These are phyloP conservation scores for Flaveria ramosissima DNA, from an alignment of 129 eudicot species.

Conservation along the genomic window DNA sequence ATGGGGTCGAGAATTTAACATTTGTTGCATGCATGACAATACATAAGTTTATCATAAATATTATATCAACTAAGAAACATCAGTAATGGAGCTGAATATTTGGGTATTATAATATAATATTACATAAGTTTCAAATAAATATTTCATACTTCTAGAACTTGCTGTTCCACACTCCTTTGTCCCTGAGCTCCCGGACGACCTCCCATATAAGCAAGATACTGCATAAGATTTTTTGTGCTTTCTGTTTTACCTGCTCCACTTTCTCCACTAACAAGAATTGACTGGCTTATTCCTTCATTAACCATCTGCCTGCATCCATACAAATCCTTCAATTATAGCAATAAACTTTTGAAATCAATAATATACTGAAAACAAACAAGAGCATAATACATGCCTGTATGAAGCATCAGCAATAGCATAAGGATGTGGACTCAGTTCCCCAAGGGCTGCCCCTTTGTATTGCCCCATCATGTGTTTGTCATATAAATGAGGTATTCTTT, in stretches of 20 bases:
- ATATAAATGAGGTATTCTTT: conserved; percentile 81
- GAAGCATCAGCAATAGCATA: conserved; percentile 93
- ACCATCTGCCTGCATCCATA: conserved; percentile 73
- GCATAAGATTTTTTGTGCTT: conserved; percentile 91
- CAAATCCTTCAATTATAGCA: conserved; percentile 4
- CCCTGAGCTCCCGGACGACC: conserved; percentile 59
- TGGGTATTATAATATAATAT: neutral
- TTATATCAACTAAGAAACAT: neutral
- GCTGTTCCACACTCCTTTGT: conserved; percentile 79
- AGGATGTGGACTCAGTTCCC: conserved; percentile 92
- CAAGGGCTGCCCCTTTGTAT: conserved; percentile 82
- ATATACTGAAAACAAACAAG: neutral
- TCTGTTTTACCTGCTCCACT: conserved; percentile 99
- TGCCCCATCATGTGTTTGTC: conserved; percentile 68
- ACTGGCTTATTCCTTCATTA: conserved; percentile 78
- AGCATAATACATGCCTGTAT: conserved; percentile 60
- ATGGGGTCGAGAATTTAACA: neutral
- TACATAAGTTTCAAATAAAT: conserved; percentile 7
- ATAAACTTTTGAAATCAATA: neutral
- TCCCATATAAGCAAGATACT: conserved; percentile 92
- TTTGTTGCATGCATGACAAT: neutral
- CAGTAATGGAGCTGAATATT: conserved; percentile 1
- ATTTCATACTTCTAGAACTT: conserved; percentile 77
- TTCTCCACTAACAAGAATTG: conserved; percentile 96
- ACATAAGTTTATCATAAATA: too few relatives aligned